Base-by-base conservation (phyloP, 1,284 basidiomycete species). In the Mycena sp. region DNA sequence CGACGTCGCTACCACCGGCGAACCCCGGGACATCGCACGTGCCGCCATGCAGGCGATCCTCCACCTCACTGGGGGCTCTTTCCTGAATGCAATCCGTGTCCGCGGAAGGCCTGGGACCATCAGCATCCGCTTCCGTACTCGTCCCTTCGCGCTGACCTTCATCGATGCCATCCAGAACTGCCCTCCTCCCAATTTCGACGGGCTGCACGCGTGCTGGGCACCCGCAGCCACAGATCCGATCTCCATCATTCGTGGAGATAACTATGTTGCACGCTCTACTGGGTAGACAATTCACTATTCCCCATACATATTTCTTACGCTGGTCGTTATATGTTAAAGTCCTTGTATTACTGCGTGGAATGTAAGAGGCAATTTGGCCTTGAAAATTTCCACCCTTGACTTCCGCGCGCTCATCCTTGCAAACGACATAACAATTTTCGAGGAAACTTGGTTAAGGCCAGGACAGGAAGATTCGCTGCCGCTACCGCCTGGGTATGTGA, bases 51-150 rank as follows among this genome's bases (percentile, higher is more conserved):
- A n/a, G n/a, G n/a, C n/a, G n/a, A n/a, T n/a, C n/a, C n/a, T n/a
- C n/a, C n/a, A n/a, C n/a, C n/a, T n/a, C 38, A 40, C 41, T 6
- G 29, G 14, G 7, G 40, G 40, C 6, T 26, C 53, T 16, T 37
- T 49, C 19, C 23, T 40, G 6, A 58, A 48, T 43, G 45, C 56
- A 2, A 58, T 58, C 32, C 38, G 56, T 16, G 46, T 58, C 6
- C 46, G 37, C 25, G 40, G 40, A 3, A 43, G 25, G 19, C 3
- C 44, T 2, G 56, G 11, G 5, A 49, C 46, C 16, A 59, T 59
- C 48, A 41, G 48, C 38, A 49, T 59, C 38, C 57, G 57, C 38
- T 59, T 59, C 48, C 57, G 48, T 40, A n/a, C n/a, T n/a, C n/a
- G n/a, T n/a, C n/a, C n/a, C n/a, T n/a, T n/a, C n/a, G n/a, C n/a